These are phyloP conservation scores for Ogataea methylovora DNA, from an alignment of 805 yeast genomes.

Conservation along the genomic window DNA sequence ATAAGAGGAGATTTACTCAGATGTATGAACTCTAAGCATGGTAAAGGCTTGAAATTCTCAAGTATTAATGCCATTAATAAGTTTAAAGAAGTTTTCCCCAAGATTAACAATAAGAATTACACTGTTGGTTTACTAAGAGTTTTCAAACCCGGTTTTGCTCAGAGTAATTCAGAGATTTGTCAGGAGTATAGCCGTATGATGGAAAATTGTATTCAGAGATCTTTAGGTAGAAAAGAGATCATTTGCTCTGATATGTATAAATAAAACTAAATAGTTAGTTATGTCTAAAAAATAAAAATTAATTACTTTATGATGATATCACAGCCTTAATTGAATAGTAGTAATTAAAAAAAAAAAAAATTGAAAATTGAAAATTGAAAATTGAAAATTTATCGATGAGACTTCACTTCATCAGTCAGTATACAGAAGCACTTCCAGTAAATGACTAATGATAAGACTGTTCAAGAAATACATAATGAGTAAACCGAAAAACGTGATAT, in stretches of 20 bases:
- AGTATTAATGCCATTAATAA: conserved; percentile 27
- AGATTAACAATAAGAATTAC: conserved; percentile 33
- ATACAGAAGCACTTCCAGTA: no score
- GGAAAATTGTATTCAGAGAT: conserved; percentile 42
- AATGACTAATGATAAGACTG: neutral
- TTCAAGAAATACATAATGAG: neutral
- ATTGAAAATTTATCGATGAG: no score
- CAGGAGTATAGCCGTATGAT: conserved; percentile 44
- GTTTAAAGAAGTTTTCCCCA: conserved; percentile 27
- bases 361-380: no score
- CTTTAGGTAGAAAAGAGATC: conserved; percentile 40
- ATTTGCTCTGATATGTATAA: conserved; percentile 44
- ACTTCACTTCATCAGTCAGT: no score
- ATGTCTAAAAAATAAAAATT: no score
- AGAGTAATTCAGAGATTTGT: conserved; percentile 47
- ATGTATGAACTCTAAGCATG: conserved; percentile 3
- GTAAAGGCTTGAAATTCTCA: conserved; percentile 3
- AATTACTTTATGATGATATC: neutral
- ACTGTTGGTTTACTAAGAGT: conserved; percentile 44
- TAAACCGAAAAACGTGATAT: conserved; percentile 13
- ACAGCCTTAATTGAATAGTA: no score
- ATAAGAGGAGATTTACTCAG: conserved; percentile 28
- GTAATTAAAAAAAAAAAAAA: no score
- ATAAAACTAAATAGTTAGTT: no score
- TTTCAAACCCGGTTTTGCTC: conserved; percentile 27